Percentiles rank a stretch among this genome's conserved stretches.
Evolutionary conservation across 176 grass and related monocot species (phyloP).

Genomic region (Oropetium thomaeum): DNA sequence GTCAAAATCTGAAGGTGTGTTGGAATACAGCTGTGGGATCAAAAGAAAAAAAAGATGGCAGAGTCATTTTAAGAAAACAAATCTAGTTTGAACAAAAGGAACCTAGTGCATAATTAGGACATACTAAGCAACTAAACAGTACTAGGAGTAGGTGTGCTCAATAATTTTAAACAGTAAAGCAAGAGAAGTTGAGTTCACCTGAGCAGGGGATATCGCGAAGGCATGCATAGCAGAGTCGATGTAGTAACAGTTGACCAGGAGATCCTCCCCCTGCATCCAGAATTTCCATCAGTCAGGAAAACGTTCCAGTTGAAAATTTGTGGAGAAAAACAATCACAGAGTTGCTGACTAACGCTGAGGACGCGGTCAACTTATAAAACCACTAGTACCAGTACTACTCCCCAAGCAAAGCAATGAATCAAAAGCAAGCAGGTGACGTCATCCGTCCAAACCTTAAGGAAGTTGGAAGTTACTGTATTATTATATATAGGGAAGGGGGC

Average conservation of each 20-base stretch:
- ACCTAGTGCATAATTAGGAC: too few relatives aligned
- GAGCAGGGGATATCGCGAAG: slow-evolving; percentile 64
- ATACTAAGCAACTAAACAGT: too few relatives aligned
- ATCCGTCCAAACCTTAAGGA: too few relatives aligned
- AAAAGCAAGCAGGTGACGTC: too few relatives aligned
- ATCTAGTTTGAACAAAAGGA: too few relatives aligned
- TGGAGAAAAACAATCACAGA: too few relatives aligned
- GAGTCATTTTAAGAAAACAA: slow-evolving; percentile 22
- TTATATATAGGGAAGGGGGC: too few relatives aligned
- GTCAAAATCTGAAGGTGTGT: slow-evolving; percentile 92
- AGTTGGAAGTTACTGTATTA: too few relatives aligned
- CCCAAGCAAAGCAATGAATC: too few relatives aligned
- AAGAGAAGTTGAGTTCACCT: slow-evolving; percentile 21
- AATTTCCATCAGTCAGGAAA: background rate
- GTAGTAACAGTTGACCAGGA: slow-evolving; percentile 78
- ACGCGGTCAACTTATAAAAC: background rate
- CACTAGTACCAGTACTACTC: too few relatives aligned
- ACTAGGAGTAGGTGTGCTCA: background rate
- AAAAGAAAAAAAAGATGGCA: slow-evolving; percentile 8
- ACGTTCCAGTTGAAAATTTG: background rate
- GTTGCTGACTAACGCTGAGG: background rate
- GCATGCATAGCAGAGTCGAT: slow-evolving; percentile 70
- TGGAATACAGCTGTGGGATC: slow-evolving; percentile 68
- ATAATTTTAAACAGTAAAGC: too few relatives aligned
- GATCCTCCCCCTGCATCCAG: slow-evolving; percentile 63